Base-by-base conservation (phyloP, 805 yeast genomes). In the Candida oleophila region DNA sequence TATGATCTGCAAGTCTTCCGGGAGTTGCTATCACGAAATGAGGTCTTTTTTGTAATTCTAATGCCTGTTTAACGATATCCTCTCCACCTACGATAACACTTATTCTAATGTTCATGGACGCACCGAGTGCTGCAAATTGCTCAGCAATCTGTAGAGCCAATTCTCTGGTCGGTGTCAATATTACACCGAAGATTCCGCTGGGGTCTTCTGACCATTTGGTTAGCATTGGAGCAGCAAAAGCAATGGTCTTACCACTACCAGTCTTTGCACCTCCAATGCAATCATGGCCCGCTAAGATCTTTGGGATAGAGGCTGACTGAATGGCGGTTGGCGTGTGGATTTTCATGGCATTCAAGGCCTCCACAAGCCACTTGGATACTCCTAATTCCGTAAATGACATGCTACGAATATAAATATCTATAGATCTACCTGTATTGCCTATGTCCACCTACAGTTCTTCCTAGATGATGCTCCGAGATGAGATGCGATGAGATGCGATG, bases 241-340 rank as follows among this genome's bases (percentile, higher is more conserved):
- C 97, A 19, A 94, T 83, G 1, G 99, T 94, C 63, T 94, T 94
- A 78, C 99, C 99, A 15, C 96, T 85, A 67, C 99, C 99, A 0
- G 99, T 94, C 64, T 87, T 87, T 28, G 99, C 99, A 38, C 99
- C 99, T 43, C 99, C 99, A 44, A 94, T 92, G 67, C 97, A 91
- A 64, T 91, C 96, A 55, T 83, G 78, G 5, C 96, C 97, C 37
- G 73, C 74, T 34, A 94, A 62, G 47, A 94, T 87, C 47, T 85
- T 80, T 0, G 98, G 98, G 41, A 94, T 92, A 61, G 97, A 89
- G 3, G 89, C 88, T 7, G 71, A 61, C 63, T 94, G 99, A 69
- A 94, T 92, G 18, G 81, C 80, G 0, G 98, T 88, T 1, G 99
- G 99, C 3, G 78, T 74, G 22, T 77, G 71, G 40, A 94, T 94